Evolutionary conservation across 139 green algal genomes (phyloP), one percentile per base, ranked within the genome.

Genomic region (Volvox reticuliferus): DNA sequence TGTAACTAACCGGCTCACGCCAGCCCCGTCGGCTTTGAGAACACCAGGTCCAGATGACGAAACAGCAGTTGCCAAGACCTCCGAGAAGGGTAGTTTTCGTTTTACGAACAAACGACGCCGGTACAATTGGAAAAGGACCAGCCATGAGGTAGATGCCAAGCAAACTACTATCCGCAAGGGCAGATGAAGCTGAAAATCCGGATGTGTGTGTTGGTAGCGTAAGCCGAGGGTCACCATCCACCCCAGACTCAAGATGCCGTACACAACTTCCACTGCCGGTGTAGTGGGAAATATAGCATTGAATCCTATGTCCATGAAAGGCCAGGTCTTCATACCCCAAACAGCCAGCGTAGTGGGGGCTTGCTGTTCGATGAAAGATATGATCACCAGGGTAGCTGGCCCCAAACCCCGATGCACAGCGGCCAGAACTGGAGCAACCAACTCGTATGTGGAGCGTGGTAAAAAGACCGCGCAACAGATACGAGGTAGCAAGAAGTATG

Each of bases 251-350:
- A 61, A 55, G 32, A 81, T 35, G 75, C 75, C 75, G 22, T 81
- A 81, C 30, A 81, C 75, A 18, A 81, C 18, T 30, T 81, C 75
- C 17, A 81, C 28, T 35, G 24, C 16, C 1, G 33, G 32, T 26
- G 75, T 81, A 5, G 75, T 81, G 30, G 75, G 75, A 24, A 81
- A 81, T 2, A 81, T 81, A 24, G 32, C 17, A 35, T 81, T 81
- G 75, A 81, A 81, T 33, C 75, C 20, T 24, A 81, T 55, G 30
- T 81, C 75, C 75, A 81, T 81, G 32, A 81, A 50, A 55, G 75
- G 32, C 75, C 75, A 81, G 32, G 75, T 81, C 32, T 24, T 55
- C 13, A 81, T 61, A 28, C 75, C 75, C 75, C 75, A 81, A 28
- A 81, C 3, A n/a, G 75, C 75, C 24, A 81, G 0, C 18, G 19